Conservation (phyloP, 139 green algal genomes). For the Ostreobium quekettii region DNA sequence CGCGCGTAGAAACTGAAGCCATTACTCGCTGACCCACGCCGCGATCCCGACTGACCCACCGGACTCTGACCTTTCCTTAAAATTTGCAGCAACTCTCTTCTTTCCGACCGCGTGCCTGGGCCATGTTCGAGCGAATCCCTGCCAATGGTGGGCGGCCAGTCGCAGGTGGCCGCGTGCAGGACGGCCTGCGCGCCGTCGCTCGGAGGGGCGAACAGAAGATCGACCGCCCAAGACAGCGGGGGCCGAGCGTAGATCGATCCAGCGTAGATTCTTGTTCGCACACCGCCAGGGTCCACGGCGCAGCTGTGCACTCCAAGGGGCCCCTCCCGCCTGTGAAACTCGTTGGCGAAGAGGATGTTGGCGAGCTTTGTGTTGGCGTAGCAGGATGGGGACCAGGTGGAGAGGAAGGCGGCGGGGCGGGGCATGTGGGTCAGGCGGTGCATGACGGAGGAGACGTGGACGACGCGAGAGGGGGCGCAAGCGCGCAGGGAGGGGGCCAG, state of each 20-base stretch:
- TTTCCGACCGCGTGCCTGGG: too few species aligned
- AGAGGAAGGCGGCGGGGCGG: not conserved
- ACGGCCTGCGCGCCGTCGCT: slow-evolving; percentile 14
- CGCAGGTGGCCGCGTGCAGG: not conserved
- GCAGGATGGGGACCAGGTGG: not conserved
- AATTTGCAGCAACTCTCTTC: too few species aligned
- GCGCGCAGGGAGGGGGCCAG: not conserved
- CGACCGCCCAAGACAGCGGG: not conserved
- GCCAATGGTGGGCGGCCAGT: too few species aligned
- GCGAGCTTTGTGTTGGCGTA: slow-evolving; percentile 18
- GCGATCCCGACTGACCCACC: too few species aligned
- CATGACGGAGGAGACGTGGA: slow-evolving; percentile 21
- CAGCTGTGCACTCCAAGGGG: not conserved
- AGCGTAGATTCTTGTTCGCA: slow-evolving; percentile 15
- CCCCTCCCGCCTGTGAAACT: not conserved
- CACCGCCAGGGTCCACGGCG: slow-evolving; percentile 17
- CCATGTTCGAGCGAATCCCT: too few species aligned
- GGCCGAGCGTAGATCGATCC: not conserved
- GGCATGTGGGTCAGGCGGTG: not conserved
- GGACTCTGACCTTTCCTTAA: too few species aligned
- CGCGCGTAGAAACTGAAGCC: slow-evolving; percentile 4
- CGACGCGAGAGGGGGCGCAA: not conserved
- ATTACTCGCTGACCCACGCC: too few species aligned
- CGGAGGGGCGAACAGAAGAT: not conserved
- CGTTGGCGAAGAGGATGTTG: slow-evolving; percentile 11